Evolutionary conservation across 345 rosid genomes (phyloP), one percentile per base, ranked within the genome.

Genomic region (Eucalyptus regnans): DNA sequence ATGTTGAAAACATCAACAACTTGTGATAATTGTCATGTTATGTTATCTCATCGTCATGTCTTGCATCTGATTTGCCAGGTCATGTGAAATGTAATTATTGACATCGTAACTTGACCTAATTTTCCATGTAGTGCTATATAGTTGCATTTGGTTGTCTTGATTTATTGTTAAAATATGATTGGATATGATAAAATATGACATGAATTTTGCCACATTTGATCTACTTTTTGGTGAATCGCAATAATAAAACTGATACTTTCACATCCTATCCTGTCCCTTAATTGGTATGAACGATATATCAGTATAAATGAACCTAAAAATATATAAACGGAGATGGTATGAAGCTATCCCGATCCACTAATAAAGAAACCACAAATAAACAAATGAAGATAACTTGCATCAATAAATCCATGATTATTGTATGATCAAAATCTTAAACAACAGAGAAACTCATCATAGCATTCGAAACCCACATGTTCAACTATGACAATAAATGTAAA

Each of bases 191-290:
- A 4, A 9, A 68, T 68, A 68, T 33, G 6, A 33, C 9, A 16
- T 8, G 11, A 3, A 68, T 68, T 66, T 66, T 68, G 23, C 43
- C 44, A 16, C 33, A 68, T 66, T 7, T 2, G 1, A 12, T 29
- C 18, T 14, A 64, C 37, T 66, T 3, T 64, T 66, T n/a, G 10
- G 20, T 62, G 5, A 7, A 66, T 68, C 1, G 4, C 10, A 68
- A 6, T 33, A 68, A 68, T 68, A 9, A 68, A 16, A 8, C 2
- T 0, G 1, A 14, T 33, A 68, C 10, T 68, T 68, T 68, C 7
- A 8, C 7, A 68, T 33, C 7, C 2, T 33, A 33, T 68, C 4
- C 0, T 1, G 0, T 33, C 44, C 7, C 44, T 33, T 68, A 7
- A 2, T 68, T 68, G 6, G 44, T 33, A 33, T 17, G 18, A 68